Percentiles rank a stretch among this genome's conserved stretches.
Evolutionary conservation across 129 eudicot genomes (phyloP).

Genomic region (Daucus carota): DNA sequence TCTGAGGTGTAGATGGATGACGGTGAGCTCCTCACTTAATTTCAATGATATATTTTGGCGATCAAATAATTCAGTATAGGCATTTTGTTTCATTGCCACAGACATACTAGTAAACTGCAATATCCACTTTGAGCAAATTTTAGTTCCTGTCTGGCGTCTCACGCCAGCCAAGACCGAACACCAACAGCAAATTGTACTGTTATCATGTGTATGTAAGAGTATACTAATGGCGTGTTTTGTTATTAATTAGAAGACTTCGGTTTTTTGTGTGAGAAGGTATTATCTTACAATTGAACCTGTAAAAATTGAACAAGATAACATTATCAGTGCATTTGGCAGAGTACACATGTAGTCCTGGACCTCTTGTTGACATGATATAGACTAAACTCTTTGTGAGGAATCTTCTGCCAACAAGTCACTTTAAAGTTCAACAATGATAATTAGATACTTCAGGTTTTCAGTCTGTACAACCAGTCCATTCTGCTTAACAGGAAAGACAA

Average conservation of each 20-base stretch:
- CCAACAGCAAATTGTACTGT: neutral
- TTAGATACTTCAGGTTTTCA: neutral
- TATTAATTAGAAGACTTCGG: neutral
- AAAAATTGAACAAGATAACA: neutral
- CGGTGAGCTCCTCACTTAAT: slow-evolving; percentile 39
- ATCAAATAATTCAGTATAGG: neutral
- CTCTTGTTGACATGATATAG: neutral
- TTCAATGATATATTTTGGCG: neutral
- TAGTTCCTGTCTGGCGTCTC: neutral
- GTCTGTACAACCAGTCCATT: neutral
- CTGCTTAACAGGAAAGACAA: neutral
- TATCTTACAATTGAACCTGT: neutral
- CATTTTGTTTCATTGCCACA: neutral
- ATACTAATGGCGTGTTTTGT: neutral
- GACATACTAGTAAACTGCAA: neutral
- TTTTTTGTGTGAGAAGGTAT: neutral
- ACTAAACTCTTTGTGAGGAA: neutral
- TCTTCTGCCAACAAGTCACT: neutral
- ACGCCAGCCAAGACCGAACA: neutral
- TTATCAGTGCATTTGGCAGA: neutral
- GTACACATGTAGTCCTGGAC: neutral
- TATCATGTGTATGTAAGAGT: neutral
- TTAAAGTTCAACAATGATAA: neutral
- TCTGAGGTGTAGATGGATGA: slow-evolving; percentile 86
- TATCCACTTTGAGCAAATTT: neutral